These are phyloP conservation scores for Trifolium subterraneum DNA, from an alignment of 306 rosid genomes.

Conservation along the genomic window DNA sequence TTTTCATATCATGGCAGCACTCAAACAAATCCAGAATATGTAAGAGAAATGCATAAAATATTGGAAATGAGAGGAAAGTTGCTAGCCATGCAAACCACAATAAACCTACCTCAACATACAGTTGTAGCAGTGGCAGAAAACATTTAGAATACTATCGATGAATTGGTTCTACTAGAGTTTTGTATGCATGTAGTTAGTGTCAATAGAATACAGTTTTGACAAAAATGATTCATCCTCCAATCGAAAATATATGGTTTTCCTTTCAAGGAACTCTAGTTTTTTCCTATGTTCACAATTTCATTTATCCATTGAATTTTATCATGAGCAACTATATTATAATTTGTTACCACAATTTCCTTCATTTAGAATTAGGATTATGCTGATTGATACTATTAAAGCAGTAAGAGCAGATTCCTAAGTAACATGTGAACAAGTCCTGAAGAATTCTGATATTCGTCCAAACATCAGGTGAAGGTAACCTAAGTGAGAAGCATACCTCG, in stretches of 20 bases:
- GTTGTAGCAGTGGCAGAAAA: constrained; percentile 25
- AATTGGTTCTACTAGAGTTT: constrained; percentile 31
- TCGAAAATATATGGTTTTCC: constrained; percentile 21
- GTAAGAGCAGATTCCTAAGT: constrained; percentile 43
- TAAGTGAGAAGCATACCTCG: constrained; percentile 93
- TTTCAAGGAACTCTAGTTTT: constrained; percentile 32
- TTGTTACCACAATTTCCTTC: constrained; percentile 15
- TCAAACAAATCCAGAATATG: constrained; percentile 35
- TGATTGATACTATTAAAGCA: constrained; percentile 29
- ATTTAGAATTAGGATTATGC: constrained; percentile 31
- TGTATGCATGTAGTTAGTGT: constrained; percentile 22
- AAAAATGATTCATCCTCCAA: constrained; percentile 12
- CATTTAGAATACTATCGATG: constrained; percentile 19
- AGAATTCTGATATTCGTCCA: constrained; percentile 51
- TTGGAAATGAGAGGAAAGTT: constrained; percentile 18
- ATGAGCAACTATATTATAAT: constrained; percentile 22
- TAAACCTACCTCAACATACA: constrained; percentile 34
- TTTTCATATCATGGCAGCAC: constrained; percentile 17
- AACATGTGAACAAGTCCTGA: constrained; percentile 47
- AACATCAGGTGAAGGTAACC: constrained; percentile 61
- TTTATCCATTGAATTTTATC: constrained; percentile 1
- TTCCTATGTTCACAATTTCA: constrained; percentile 9
- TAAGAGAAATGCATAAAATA: constrained; percentile 11
- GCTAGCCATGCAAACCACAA: constrained; percentile 10
- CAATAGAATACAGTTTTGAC: constrained; percentile 21